Conservation (phyloP, 106 monocot genomes). For the Allium sativum region DNA sequence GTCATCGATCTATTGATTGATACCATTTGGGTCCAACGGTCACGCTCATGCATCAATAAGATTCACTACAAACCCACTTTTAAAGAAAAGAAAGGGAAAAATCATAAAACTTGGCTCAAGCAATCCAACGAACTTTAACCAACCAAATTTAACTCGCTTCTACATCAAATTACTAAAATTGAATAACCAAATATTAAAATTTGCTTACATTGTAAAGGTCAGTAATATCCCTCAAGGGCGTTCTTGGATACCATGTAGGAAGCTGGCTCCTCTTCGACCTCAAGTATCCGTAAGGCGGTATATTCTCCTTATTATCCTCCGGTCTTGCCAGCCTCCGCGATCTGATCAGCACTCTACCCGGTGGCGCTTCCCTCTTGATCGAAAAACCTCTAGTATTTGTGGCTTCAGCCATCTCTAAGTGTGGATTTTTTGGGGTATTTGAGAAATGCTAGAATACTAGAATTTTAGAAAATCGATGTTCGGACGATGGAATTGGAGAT, state of each 20-base stretch:
- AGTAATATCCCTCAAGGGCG: constrained; percentile 37
- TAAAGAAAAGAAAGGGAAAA: background rate
- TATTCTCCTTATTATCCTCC: constrained; percentile 14
- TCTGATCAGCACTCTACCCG: background rate
- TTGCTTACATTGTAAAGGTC: constrained; percentile 23
- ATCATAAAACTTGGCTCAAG: background rate
- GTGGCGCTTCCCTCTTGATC: background rate
- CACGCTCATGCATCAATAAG: background rate
- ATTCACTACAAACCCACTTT: background rate
- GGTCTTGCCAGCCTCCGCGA: background rate
- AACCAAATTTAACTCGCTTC: background rate
- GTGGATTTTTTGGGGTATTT: background rate
- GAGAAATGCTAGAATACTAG: background rate
- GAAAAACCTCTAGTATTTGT: background rate
- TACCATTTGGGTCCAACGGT: background rate
- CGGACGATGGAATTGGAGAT: background rate
- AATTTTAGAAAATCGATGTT: background rate
- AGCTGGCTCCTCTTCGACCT: constrained; percentile 2
- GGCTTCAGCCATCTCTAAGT: constrained; percentile 1
- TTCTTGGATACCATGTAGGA: constrained; percentile 35
- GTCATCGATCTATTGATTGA: no score
- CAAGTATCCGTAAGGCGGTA: background rate
- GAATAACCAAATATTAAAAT: background rate
- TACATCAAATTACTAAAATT: background rate
- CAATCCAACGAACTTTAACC: background rate